A percentile compares a stretch with the other conserved stretches of the same genome.
phyloP scores from a whole-genome alignment of 495 filamentous ascomycete species.

The Penicillium egyptiacum region DNA sequence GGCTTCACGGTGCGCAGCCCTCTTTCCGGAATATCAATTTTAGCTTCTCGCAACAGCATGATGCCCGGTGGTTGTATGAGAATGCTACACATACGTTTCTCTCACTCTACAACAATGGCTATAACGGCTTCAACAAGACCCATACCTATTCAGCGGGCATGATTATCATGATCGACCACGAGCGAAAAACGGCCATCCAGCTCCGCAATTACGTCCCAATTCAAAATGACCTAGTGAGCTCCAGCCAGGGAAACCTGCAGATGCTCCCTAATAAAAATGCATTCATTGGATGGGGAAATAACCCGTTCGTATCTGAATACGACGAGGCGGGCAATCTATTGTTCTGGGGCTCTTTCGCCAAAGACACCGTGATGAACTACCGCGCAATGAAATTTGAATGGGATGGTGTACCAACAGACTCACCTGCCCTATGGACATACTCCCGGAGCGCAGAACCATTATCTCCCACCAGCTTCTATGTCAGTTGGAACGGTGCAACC shows the following conservation, averaged over 20 bases:
- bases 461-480: slow-evolving; percentile 42
- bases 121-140: slow-evolving; percentile 50
- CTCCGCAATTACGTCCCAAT: slow-evolving; percentile 44
- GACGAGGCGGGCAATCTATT: slow-evolving; percentile 53
- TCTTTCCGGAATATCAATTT: slow-evolving; percentile 51
- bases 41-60: slow-evolving; percentile 62
- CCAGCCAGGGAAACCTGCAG: slow-evolving; percentile 63
- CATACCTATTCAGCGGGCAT: slow-evolving; percentile 55
- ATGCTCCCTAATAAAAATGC: slow-evolving; percentile 54
- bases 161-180: slow-evolving; percentile 57
- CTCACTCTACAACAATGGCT: slow-evolving; percentile 59
- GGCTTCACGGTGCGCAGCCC: slow-evolving; percentile 51
- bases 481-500: slow-evolving; percentile 52
- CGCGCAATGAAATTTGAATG: slow-evolving; percentile 47
- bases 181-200: slow-evolving; percentile 50
- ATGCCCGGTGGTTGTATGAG: slow-evolving; percentile 57
- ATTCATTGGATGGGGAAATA: slow-evolving; percentile 62
- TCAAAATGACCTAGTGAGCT: slow-evolving; percentile 48
- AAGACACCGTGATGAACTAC: slow-evolving; percentile 45
- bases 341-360: slow-evolving; percentile 45
- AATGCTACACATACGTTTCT: slow-evolving; percentile 50
- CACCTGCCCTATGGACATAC: slow-evolving; percentile 47
- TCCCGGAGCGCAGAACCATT: slow-evolving; percentile 29
- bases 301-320: slow-evolving; percentile 59
- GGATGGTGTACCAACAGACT: slow-evolving; percentile 45